These are phyloP conservation scores for Trifolium pratense DNA, from an alignment of 306 rosid genomes.

Conservation along the genomic window DNA sequence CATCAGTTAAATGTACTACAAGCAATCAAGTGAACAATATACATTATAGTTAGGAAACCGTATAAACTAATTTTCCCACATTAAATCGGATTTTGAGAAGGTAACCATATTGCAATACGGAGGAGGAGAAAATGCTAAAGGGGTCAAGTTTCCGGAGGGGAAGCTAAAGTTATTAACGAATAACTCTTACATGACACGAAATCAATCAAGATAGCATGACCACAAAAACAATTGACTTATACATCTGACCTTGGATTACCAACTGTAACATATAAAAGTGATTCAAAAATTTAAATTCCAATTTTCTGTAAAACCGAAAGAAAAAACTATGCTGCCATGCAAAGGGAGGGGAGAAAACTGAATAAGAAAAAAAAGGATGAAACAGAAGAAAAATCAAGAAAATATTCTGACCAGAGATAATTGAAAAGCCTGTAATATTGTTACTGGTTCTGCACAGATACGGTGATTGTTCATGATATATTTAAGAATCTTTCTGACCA, in stretches of 20 bases:
- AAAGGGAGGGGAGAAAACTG: neutral
- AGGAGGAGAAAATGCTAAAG: no score
- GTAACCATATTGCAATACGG: no score
- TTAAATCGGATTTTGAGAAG: no score
- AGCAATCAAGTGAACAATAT: no score
- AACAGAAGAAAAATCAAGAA: conserved; percentile 10
- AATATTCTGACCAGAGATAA: conserved; percentile 77
- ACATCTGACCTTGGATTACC: conserved; percentile 23
- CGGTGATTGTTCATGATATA: conserved; percentile 66
- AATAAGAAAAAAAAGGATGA: conserved; percentile 20
- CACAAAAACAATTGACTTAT: neutral
- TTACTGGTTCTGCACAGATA: conserved; percentile 53
- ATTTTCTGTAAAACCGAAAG: neutral
- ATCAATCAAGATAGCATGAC: neutral
- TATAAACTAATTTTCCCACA: no score
- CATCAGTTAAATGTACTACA: neutral
- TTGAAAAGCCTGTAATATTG: conserved; percentile 80
- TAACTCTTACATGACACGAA: neutral
- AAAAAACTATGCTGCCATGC: neutral
- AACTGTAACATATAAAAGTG: conserved; percentile 12
- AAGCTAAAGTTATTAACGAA: neutral
- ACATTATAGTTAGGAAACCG: neutral
- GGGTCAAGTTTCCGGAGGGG: neutral
- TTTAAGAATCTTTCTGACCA: conserved; percentile 59
- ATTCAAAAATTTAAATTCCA: neutral